Conservation (phyloP, 2,329 filamentous ascomycete species). For the Corynespora cassiicola region DNA sequence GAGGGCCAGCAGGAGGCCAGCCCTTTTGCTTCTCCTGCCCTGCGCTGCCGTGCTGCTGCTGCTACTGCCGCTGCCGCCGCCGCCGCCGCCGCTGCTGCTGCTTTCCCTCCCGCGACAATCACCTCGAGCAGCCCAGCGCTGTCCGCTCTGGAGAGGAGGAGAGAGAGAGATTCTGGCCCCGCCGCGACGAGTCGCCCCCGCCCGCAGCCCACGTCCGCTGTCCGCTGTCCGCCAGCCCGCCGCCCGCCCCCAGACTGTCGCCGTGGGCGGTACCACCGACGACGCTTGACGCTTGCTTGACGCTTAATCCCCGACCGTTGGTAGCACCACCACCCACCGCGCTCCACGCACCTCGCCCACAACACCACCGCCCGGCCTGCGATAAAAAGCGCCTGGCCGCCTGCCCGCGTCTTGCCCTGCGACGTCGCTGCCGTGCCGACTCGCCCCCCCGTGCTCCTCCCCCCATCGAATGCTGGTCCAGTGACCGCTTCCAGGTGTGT, state of each 20-base stretch:
- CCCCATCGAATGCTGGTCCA: slow-evolving; percentile 38
- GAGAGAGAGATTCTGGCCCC: no score
- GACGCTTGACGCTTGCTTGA: no score
- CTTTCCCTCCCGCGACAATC: slow-evolving; percentile 42
- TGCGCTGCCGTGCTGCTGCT: neutral
- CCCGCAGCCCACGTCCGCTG: neutral
- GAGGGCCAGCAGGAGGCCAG: no score
- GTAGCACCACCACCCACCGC: slow-evolving; percentile 20
- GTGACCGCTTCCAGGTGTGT: slow-evolving; percentile 40
- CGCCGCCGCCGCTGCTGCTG: slow-evolving; percentile 24
- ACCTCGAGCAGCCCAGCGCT: slow-evolving; percentile 17
- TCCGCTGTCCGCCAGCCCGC: neutral
- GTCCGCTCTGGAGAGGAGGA: slow-evolving; percentile 16
- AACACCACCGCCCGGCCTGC: slow-evolving; percentile 9
- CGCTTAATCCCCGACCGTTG: slow-evolving; percentile 27
- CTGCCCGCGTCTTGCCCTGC: slow-evolving; percentile 7
- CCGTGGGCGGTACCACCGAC: no score
- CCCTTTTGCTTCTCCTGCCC: slow-evolving; percentile 15
- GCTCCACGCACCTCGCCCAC: slow-evolving; percentile 16
- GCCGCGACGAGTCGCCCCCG: slow-evolving; percentile 1
- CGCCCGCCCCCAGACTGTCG: no score
- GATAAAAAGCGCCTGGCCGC: slow-evolving; percentile 18
- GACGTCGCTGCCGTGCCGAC: slow-evolving; percentile 16
- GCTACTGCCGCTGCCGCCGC: slow-evolving; percentile 9
- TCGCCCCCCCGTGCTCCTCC: slow-evolving; percentile 16